Evolutionary conservation across 176 grass and related monocot species (phyloP).

Genomic region (Oropetium thomaeum): DNA sequence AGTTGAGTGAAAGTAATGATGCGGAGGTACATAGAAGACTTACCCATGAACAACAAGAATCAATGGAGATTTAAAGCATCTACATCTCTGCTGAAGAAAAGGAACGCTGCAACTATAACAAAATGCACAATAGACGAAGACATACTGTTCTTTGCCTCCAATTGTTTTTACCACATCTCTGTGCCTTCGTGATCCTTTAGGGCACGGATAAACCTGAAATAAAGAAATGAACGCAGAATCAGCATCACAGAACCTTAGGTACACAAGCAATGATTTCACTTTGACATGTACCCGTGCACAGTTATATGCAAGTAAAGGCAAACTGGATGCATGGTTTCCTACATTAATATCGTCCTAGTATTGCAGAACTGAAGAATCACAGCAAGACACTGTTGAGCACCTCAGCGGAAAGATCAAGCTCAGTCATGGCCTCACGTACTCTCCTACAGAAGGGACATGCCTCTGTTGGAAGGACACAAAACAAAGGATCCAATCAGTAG

Average conservation of each 20-base stretch:
- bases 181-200: conserved; percentile 87
- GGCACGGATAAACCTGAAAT: conserved; percentile 87
- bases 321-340: background rate
- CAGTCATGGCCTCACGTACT: conserved; percentile 89
- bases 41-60: conserved; percentile 6
- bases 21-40: background rate
- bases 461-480: conserved; percentile 61
- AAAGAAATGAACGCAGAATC: background rate
- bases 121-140: conserved; percentile 27
- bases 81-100: background rate
- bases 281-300: conserved; percentile 2
- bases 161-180: conserved; percentile 70
- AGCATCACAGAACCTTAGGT: background rate
- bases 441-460: conserved; percentile 98
- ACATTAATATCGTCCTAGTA: background rate
- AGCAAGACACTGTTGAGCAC: conserved; percentile 25
- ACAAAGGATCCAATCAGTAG: conserved; percentile 2
- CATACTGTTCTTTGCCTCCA: conserved; percentile 93
- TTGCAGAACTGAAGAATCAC: background rate
- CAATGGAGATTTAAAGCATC: background rate
- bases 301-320: background rate
- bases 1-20: background rate
- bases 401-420: conserved; percentile 86
- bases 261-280: background rate
- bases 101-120: background rate